Evolutionary conservation across 73 alveolate species (phyloP).

Genomic region (Chromera velia): DNA sequence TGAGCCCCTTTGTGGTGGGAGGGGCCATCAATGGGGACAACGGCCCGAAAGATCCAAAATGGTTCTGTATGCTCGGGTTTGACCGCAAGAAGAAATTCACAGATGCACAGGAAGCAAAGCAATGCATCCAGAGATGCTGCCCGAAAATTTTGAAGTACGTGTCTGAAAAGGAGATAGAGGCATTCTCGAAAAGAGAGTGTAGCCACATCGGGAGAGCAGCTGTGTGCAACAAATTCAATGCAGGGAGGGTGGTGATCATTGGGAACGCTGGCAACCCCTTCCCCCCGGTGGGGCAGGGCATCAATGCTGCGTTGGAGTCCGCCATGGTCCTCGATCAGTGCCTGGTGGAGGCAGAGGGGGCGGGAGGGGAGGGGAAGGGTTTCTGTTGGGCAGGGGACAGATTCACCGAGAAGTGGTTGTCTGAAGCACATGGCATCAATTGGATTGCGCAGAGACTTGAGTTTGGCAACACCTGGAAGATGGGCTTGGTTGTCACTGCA

Average conservation of each 20-base stretch:
- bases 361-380: background rate
- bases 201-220: constrained; percentile 4
- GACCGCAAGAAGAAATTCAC: background rate
- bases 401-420: constrained; percentile 2
- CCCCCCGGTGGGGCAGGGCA: constrained; percentile 17
- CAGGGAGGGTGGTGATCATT: constrained; percentile 14
- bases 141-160: constrained; percentile 1
- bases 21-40: constrained; percentile 23
- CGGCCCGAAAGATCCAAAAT: constrained; percentile 6
- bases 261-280: constrained; percentile 25
- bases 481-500: background rate
- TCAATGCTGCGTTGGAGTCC: constrained; percentile 2
- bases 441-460: constrained; percentile 2
- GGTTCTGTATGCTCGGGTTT: constrained; percentile 4
- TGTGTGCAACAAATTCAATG: background rate
- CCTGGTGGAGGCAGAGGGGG: constrained; percentile 5
- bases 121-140: background rate
- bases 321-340: constrained; percentile 5
- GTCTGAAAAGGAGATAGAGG: constrained; percentile 1
- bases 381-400: background rate
- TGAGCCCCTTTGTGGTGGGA: constrained; percentile 11
- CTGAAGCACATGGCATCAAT: background rate
- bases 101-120: background rate
- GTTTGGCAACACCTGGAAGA: constrained; percentile 2
- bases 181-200: constrained; percentile 5